A percentile compares a stretch with the other conserved stretches of the same genome.
These are phyloP conservation scores for Sporothrix pallida DNA, from an alignment of 2,329 filamentous ascomycete genomes.

Conservation along the genomic window DNA sequence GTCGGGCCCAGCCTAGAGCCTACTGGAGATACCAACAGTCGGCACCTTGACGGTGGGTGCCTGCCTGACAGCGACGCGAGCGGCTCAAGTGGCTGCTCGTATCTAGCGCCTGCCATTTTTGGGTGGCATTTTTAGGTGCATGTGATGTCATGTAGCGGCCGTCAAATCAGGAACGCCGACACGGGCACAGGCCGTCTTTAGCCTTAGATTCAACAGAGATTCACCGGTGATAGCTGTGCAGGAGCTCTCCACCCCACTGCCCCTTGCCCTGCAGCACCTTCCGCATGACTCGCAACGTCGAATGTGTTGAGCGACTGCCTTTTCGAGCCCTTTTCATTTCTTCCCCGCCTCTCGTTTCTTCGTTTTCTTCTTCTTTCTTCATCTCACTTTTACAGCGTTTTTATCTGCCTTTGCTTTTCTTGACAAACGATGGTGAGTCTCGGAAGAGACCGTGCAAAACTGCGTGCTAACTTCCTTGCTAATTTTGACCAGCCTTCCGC, in stretches of 20 bases:
- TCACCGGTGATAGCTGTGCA: slow-evolving; percentile 22
- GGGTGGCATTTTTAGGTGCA: slow-evolving; percentile 11
- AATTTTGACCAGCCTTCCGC: slow-evolving; percentile 47
- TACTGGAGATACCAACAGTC: too few relatives aligned
- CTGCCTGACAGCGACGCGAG: not conserved
- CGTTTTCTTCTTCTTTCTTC: not conserved
- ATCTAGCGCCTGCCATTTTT: not conserved
- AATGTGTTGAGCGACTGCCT: too few relatives aligned
- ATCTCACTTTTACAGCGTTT: not conserved
- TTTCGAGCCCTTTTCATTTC: not conserved
- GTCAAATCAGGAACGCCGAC: slow-evolving; percentile 8
- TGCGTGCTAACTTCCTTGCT: not conserved
- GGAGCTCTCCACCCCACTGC: slow-evolving; percentile 21
- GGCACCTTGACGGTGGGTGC: too few relatives aligned
- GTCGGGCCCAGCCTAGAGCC: slow-evolving; percentile 8
- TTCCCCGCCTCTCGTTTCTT: not conserved
- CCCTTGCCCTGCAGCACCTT: slow-evolving; percentile 21
- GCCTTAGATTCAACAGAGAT: not conserved
- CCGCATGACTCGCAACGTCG: slow-evolving; percentile 24
- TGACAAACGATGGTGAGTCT: slow-evolving; percentile 33
- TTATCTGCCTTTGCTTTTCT: not conserved
- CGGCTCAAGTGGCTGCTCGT: not conserved
- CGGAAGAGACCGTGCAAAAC: not conserved
- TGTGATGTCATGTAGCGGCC: slow-evolving; percentile 30
- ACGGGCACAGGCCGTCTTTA: slow-evolving; percentile 22